Conservation (phyloP, 441 rosid species). For the Gossypium davidsonii region DNA sequence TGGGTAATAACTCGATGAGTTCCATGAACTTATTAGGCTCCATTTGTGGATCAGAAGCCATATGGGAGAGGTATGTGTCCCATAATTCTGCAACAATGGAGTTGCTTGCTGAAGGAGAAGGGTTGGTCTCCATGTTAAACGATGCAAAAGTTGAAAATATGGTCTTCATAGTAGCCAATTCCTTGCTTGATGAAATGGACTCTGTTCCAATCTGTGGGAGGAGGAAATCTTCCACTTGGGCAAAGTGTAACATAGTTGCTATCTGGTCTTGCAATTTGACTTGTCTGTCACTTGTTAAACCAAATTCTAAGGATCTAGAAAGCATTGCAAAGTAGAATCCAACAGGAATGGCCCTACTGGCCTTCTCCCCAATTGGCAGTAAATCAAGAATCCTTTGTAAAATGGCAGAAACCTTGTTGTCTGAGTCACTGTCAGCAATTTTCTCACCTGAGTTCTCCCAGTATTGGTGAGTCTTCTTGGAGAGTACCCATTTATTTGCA, state of each 20-base stretch:
- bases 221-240: conserved; percentile 50
- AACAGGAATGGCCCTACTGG: conserved; percentile 48
- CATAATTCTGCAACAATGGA: conserved; percentile 51
- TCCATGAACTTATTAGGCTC: conserved; percentile 39
- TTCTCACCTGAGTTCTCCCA: conserved; percentile 33
- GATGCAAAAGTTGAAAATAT: conserved; percentile 46
- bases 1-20: conserved; percentile 53
- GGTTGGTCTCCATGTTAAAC: conserved; percentile 25
- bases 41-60: conserved; percentile 47
- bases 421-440: conserved; percentile 10
- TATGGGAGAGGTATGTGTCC: conserved; percentile 46
- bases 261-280: conserved; percentile 52
- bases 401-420: conserved; percentile 22
- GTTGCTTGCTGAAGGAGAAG: conserved; percentile 36
- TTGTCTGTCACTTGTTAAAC: conserved; percentile 34
- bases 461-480: conserved; percentile 35
- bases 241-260: conserved; percentile 38
- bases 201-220: conserved; percentile 28
- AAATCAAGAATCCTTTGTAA: conserved; percentile 54
- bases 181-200: conserved; percentile 34
- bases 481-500: conserved; percentile 51
- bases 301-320: conserved; percentile 39
- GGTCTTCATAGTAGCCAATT: conserved; percentile 49
- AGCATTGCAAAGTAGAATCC: conserved; percentile 69
- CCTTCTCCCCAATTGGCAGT: conserved; percentile 46